phyloP scores from a whole-genome alignment of 441 rosid genomes.

The Populus hybrid region DNA sequence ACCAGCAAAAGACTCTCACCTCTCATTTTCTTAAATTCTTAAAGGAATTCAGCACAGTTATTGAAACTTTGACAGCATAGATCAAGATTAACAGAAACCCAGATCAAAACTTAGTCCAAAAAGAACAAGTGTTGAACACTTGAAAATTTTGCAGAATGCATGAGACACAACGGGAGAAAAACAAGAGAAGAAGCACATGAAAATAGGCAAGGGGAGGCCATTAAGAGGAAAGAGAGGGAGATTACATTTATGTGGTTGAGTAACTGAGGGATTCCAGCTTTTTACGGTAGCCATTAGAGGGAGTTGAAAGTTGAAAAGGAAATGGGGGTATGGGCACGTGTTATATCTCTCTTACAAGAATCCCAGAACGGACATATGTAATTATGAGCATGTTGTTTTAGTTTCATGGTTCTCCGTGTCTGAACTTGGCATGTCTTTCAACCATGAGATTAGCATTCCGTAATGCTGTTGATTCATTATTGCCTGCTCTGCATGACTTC shows the following conservation, averaged over 20 bases:
- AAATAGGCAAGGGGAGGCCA: slow-evolving; percentile 41
- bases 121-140: not conserved
- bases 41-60: not conserved
- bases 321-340: slow-evolving; percentile 23
- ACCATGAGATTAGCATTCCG: too few relatives aligned
- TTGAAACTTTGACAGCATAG: not conserved
- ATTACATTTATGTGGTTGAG: slow-evolving; percentile 9
- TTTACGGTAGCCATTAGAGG: slow-evolving; percentile 34
- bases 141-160: not conserved
- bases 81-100: slow-evolving; percentile 1
- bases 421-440: not conserved
- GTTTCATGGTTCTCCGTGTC: too few relatives aligned
- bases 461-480: too few relatives aligned
- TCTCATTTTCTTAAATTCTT: slow-evolving; percentile 1
- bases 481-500: not conserved
- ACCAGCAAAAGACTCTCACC: not conserved
- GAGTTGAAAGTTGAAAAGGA: slow-evolving; percentile 12
- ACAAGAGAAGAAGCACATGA: slow-evolving; percentile 29
- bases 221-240: slow-evolving; percentile 23
- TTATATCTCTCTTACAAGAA: not conserved
- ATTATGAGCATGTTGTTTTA: too few relatives aligned
- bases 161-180: not conserved
- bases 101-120: not conserved
- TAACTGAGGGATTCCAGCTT: slow-evolving; percentile 27
- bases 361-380: too few relatives aligned